A percentile compares a stretch with the other conserved stretches of the same genome.
phyloP scores from a whole-genome alignment of 257 asterid species.

The Nicotiana obtusifolia region DNA sequence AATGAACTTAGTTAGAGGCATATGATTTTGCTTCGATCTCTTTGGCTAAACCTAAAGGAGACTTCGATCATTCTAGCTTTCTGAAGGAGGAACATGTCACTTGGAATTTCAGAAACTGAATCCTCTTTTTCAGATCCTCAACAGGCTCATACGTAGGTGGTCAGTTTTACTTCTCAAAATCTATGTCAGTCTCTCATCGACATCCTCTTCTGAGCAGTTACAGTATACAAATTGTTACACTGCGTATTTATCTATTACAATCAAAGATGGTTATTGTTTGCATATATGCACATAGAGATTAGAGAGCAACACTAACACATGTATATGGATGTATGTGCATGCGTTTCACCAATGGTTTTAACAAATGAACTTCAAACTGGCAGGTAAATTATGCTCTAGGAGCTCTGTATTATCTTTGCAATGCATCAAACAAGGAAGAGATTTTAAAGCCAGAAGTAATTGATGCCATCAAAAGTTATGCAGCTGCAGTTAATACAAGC shows the following conservation, averaged over 20 bases:
- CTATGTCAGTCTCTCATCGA: background rate
- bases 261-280: background rate
- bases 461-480: conserved; percentile 63
- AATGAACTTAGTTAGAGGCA: too few relatives aligned
- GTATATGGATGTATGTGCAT: background rate
- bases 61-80: too few relatives aligned
- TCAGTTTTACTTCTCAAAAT: background rate
- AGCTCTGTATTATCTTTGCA: conserved; percentile 69
- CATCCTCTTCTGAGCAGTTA: background rate
- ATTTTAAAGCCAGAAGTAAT: conserved; percentile 72
- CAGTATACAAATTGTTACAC: background rate
- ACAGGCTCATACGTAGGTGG: background rate
- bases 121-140: too few relatives aligned
- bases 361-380: conserved; percentile 4
- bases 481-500: conserved; percentile 53
- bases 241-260: background rate
- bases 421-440: conserved; percentile 47
- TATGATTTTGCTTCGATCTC: too few relatives aligned
- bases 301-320: background rate
- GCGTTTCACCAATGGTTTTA: background rate
- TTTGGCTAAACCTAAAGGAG: too few relatives aligned
- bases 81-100: too few relatives aligned
- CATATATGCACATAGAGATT: background rate
- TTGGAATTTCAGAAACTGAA: too few relatives aligned
- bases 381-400: conserved; percentile 79